Evolutionary conservation across 768 basidiomycete species (phyloP).

Genomic region (Gelatoporia subvermispora): DNA sequence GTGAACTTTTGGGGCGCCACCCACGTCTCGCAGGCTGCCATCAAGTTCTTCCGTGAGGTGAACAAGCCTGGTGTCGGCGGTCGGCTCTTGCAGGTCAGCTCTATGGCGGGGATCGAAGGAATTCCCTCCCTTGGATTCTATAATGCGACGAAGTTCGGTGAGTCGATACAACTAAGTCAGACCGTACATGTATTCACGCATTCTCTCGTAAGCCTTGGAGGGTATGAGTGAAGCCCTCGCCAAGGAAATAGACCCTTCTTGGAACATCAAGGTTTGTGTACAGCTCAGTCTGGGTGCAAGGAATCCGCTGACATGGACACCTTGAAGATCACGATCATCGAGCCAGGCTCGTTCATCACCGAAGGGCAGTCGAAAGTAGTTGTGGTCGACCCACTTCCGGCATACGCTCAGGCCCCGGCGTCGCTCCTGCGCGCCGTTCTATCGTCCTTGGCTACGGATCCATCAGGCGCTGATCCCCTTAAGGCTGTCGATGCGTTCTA

Average conservation of each 20-base stretch:
- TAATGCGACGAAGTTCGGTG: slow-evolving; percentile 8
- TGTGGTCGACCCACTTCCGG: slow-evolving; percentile 6
- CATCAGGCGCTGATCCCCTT: slow-evolving; percentile 11
- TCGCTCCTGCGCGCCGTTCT: background rate
- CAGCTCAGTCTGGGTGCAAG: background rate
- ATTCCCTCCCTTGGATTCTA: slow-evolving; percentile 8
- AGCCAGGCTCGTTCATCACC: slow-evolving; percentile 16
- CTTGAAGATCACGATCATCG: slow-evolving; percentile 14
- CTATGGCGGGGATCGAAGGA: slow-evolving; percentile 16
- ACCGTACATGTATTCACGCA: background rate
- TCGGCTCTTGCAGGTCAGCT: slow-evolving; percentile 28
- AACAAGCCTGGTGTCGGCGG: slow-evolving; percentile 32
- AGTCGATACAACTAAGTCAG: background rate
- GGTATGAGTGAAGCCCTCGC: slow-evolving; percentile 9
- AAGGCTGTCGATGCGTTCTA: slow-evolving; percentile 19
- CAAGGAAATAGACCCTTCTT: slow-evolving; percentile 29
- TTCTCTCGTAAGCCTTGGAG: background rate
- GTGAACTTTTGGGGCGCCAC: slow-evolving; percentile 20
- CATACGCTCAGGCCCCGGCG: slow-evolving; percentile 7
- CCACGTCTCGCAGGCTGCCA: slow-evolving; percentile 25
- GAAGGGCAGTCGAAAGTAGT: slow-evolving; percentile 9
- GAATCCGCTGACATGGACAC: no score
- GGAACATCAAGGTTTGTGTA: slow-evolving; percentile 32
- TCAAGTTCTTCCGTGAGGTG: slow-evolving; percentile 31
- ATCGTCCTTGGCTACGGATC: background rate